Evolutionary conservation across 768 basidiomycete genomes (phyloP).

Genomic region (Lepiota brunneoincarnata): DNA sequence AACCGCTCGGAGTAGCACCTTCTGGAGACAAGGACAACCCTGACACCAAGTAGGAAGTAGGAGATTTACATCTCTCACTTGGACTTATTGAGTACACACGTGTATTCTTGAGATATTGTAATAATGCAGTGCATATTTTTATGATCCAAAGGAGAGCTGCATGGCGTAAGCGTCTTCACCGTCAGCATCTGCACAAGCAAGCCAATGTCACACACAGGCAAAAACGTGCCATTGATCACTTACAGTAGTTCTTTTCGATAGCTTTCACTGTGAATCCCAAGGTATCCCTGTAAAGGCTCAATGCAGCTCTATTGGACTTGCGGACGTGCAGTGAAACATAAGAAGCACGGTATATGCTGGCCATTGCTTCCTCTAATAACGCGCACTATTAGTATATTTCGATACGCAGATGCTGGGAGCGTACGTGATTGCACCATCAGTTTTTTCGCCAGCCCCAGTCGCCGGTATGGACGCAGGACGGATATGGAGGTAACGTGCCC

Average conservation of each 20-base stretch:
- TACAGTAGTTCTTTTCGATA: slow-evolving; percentile 93
- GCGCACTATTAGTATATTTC: not conserved
- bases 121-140: not conserved
- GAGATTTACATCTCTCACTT: not conserved
- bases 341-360: slow-evolving; percentile 77
- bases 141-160: slow-evolving; percentile 55
- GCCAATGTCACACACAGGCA: not conserved
- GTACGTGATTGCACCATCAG: slow-evolving; percentile 92
- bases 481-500: slow-evolving; percentile 98
- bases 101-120: slow-evolving; percentile 18
- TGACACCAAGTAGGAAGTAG: not conserved
- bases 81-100: not conserved
- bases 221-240: slow-evolving; percentile 13
- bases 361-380: slow-evolving; percentile 91
- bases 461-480: slow-evolving; percentile 85
- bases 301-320: slow-evolving; percentile 92
- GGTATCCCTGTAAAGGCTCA: slow-evolving; percentile 85
- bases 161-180: slow-evolving; percentile 95
- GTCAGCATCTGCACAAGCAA: slow-evolving; percentile 68
- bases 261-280: slow-evolving; percentile 86
- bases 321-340: slow-evolving; percentile 92
- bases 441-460: slow-evolving; percentile 91
- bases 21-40: not conserved
- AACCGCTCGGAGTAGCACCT: not conserved
- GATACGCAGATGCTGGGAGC: slow-evolving; percentile 24